Base-by-base conservation (phyloP, 305 asterid species). In the Solanum hybrid region DNA sequence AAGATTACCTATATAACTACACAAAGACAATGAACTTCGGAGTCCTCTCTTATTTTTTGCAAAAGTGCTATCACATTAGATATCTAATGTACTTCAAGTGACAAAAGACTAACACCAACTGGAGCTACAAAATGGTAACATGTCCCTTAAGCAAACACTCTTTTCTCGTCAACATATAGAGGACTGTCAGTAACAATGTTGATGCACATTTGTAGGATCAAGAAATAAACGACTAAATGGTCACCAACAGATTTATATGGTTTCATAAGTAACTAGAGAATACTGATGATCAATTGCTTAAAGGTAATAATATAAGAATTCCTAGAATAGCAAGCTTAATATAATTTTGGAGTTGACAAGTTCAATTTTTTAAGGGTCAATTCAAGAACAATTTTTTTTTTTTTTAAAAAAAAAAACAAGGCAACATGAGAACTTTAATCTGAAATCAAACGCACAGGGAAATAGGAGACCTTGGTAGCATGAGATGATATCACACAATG, bases 401-500 rank as follows among this genome's bases (percentile, higher is more conserved):
- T 15, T 17, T 6, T 31, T 29, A 51, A 2, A 17, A 17, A 81
- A 31, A 10, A 19, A 32, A 51, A 11, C 29, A 27, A 84, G 76
- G 76, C n/a, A 56, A 56, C 73, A 85, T 51, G 87, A 79, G 86
- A 78, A 88, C 27, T 7, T 86, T 78, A 92, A 38, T 66, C 32
- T 27, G 40, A 19, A 34, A 88, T 45, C 88, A 86, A 90, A 38
- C 85, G 42, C 75, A 90, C 29, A 87, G 69, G 79, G 40, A 51
- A 77, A 32, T 40, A 35, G 72, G 51, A 69, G 66, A 85, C 32
- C 87, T 31, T 11, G 90, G 75, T 22, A 29, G 77, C 27, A 72
- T 85, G 85, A 72, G 72, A 42, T 82, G 72, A 35, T 79, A 88
- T 76, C 86, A 32, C 73, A 91, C 32, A 88, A 87, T 78, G 89